These are phyloP conservation scores for Fusarium devonianum DNA, from an alignment of 2,329 filamentous ascomycete genomes.

Conservation along the genomic window DNA sequence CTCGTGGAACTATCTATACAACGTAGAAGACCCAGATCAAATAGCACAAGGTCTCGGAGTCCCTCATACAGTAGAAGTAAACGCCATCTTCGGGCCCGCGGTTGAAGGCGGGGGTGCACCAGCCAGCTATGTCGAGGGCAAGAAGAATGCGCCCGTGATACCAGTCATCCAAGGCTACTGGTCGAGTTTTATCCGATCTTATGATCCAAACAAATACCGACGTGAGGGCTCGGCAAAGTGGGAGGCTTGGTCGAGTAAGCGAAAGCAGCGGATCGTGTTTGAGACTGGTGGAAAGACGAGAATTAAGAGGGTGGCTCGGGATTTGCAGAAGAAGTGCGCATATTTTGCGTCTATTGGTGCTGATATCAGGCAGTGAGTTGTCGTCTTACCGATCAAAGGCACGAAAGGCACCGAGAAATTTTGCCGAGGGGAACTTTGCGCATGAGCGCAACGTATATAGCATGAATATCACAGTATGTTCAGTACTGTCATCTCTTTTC, in stretches of 20 bases:
- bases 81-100: conserved; percentile 71
- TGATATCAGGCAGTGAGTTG: conserved; percentile 25
- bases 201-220: conserved; percentile 67
- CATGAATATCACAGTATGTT: too few relatives aligned
- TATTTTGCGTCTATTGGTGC: conserved; percentile 30
- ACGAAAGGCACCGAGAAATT: too few relatives aligned
- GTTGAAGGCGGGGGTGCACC: conserved; percentile 59
- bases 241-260: conserved; percentile 47
- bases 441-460: background rate
- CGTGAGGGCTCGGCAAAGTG: conserved; percentile 48
- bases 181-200: conserved; percentile 73
- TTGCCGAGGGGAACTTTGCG: background rate
- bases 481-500: too few relatives aligned
- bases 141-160: conserved; percentile 64
- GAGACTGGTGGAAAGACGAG: conserved; percentile 49
- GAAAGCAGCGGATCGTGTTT: conserved; percentile 49
- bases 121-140: conserved; percentile 59
- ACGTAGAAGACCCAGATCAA: conserved; percentile 66
- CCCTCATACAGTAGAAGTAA: conserved; percentile 70
- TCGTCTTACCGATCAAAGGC: too few relatives aligned
- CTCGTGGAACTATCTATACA: conserved; percentile 74
- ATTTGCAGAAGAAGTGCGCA: conserved; percentile 38
- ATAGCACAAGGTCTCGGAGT: conserved; percentile 66
- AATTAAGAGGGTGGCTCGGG: conserved; percentile 48
- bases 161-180: conserved; percentile 73